Evolutionary conservation across 192 early-diverging fungal species (phyloP), one percentile per base, ranked within the genome.

Genomic region (Coemansia nantahalensis): DNA sequence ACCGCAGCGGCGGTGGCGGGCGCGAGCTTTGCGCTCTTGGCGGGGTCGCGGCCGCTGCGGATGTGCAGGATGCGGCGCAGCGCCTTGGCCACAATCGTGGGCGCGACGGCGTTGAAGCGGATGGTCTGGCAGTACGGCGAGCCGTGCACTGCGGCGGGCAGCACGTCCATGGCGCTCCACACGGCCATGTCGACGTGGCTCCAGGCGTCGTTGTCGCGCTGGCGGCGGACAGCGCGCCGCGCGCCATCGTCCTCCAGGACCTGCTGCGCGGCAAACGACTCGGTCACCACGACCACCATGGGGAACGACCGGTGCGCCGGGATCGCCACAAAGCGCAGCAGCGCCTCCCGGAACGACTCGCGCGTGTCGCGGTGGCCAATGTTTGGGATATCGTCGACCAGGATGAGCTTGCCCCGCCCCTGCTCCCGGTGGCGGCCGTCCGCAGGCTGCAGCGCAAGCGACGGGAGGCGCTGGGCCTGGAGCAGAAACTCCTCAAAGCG

Each of bases 371-470:
- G 53, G 33, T 78, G 71, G 9, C 57, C 67, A 9, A 85, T 48
- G 17, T 82, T 81, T 0, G 84, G 84, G 40, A 85, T 24, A 22
- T 85, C 84, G 46, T 85, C 84, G 14, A 85, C 62, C 19, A 85
- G 33, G 18, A 85, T 78, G 10, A 85, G 49, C 16, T 74, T 74
- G 38, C 53, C 59, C 17, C 46, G n/a, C 36, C n/a, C n/a, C 14
- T 6, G 12, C 17, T 10, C 9, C 31, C 16, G 35, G 15, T 38
- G 8, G 44, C 30, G 24, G 19, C 30, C 32, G n/a, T 5, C 9
- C 28, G 44, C n/a, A 7, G 26, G 26, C 26, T 28, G 26, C 43
- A 75, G 16, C 14, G 30, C 39, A 31, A 83, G 32, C 0, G 64
- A 56, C 23, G 65, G 48, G 57, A 78, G 83, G 4, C 78, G 61